Conservation (phyloP, 345 rosid species). For the Excoecaria cochinchinensis region DNA sequence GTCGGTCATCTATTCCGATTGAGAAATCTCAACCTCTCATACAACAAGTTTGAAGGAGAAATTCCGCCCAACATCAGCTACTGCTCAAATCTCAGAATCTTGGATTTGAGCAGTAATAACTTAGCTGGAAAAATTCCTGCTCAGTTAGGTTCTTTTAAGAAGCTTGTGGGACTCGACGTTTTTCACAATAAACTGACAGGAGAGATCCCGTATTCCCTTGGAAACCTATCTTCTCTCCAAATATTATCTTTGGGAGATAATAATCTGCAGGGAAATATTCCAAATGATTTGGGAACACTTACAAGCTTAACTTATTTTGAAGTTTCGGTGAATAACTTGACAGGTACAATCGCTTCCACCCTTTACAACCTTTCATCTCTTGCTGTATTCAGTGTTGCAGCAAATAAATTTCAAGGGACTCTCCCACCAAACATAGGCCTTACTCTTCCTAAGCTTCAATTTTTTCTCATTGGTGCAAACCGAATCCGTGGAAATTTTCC, state of each 20-base stretch:
- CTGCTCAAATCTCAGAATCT: background rate
- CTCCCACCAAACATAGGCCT: background rate
- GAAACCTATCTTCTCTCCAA: background rate
- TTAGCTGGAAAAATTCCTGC: constrained; percentile 2
- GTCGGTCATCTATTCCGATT: background rate
- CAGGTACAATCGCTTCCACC: constrained; percentile 3
- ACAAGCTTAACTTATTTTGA: background rate
- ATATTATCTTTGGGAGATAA: background rate
- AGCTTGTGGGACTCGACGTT: background rate
- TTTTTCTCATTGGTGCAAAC: background rate
- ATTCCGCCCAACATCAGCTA: background rate
- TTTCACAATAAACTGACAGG: background rate
- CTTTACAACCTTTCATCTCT: background rate
- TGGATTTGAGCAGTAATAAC: background rate
- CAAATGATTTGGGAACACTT: constrained; percentile 1
- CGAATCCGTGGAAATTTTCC: background rate
- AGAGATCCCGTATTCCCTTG: background rate
- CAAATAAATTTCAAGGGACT: background rate
- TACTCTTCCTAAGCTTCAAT: background rate
- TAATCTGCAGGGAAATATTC: constrained; percentile 1
- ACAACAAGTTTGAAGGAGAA: background rate
- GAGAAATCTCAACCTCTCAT: background rate
- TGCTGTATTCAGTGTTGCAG: background rate
- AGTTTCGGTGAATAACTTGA: background rate
- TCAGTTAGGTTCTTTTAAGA: background rate